A percentile compares a stretch with the other conserved stretches of the same genome.
These are phyloP conservation scores for Plasmodium yoelii DNA, from an alignment of 169 alveolate genomes.

Conservation along the genomic window DNA sequence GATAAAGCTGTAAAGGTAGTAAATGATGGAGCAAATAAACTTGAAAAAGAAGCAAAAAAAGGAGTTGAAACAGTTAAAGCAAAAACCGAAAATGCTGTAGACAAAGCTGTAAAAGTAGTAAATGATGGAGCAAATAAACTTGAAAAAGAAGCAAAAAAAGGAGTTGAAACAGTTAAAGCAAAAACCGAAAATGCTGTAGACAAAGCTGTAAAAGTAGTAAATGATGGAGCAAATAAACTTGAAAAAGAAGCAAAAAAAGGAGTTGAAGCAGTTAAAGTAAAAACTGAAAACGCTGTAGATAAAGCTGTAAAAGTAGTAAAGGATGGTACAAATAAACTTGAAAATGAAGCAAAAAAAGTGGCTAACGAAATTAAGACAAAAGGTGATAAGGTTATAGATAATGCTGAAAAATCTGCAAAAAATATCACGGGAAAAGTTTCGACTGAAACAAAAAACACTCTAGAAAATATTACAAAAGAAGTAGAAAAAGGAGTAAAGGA, in stretches of 20 bases:
- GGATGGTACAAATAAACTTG: background rate
- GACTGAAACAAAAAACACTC: slow-evolving; percentile 3
- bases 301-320: background rate
- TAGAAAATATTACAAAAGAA: slow-evolving; percentile 9
- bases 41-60: background rate
- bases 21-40: background rate
- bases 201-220: background rate
- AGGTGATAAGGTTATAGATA: slow-evolving; percentile 14
- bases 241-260: slow-evolving; percentile 19
- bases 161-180: background rate
- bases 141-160: background rate
- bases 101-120: background rate
- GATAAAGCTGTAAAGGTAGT: slow-evolving; percentile 10
- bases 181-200: background rate
- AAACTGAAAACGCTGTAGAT: background rate
- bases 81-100: background rate
- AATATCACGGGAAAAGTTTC: background rate
- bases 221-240: background rate
- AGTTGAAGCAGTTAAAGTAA: background rate
- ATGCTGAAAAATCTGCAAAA: slow-evolving; percentile 8
- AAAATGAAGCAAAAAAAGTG: background rate
- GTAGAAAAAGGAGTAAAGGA: slow-evolving; percentile 4
- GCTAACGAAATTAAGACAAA: background rate
- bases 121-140: background rate
- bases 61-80: slow-evolving; percentile 3